phyloP scores from a whole-genome alignment of 176 grass and related monocot genomes.

The bread wheat (Triticum aestivum) region IWGSC_CS_RefSeq_v2.1 NC_057809.1:594892069-594892568 shows the following conservation, averaged over 20 bases:
- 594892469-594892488: constrained; percentile 78
- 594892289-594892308: background rate
- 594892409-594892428: constrained; percentile 17
- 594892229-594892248: background rate
- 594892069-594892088: background rate
- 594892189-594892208: constrained; percentile 5
- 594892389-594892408: background rate
- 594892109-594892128: constrained; percentile 6
- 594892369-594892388: constrained; percentile 13
- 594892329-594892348: background rate
- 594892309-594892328: constrained; percentile 3
- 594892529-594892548: constrained; percentile 76
- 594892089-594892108: background rate
- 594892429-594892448: constrained; percentile 89
- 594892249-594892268: constrained; percentile 4
- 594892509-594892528: constrained; percentile 80
- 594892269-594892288: background rate
- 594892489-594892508: constrained; percentile 85
- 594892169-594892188: background rate
- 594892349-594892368: background rate
- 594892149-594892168: background rate
- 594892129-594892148: background rate
- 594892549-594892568: constrained; percentile 85
- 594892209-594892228: constrained; percentile 7
- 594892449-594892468: constrained; percentile 49